Base-by-base conservation (phyloP, 78 protist species). In the Corallochytrium limacisporum region DNA sequence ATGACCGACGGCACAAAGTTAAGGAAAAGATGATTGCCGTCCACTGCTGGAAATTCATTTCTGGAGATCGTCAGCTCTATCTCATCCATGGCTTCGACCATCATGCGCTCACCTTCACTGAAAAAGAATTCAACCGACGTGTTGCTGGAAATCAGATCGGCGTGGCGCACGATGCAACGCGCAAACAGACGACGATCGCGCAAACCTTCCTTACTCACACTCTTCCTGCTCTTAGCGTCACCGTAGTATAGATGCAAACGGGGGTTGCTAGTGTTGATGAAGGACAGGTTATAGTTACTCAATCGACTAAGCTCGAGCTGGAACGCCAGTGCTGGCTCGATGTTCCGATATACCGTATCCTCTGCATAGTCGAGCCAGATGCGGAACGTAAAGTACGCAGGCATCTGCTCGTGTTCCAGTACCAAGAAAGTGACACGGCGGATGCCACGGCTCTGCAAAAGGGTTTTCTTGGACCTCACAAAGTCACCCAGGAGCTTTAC, bases 261-360 rank as follows among this genome's bases (percentile, higher is more conserved):
- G 20, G 4, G 62, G 39, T 36, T 20, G 42, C 39, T n/a, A 43
- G 82, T 80, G 38, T 81, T 76, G 28, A 68, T 46, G 56, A 62
- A 70, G 20, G 50, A 10, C 28, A 90, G 39, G 62, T 82, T 65
- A 70, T 75, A 92, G 75, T 88, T 81, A 7, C 26, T n/a, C 54
- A 92, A 37, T 24, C 78, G 68, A 24, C 60, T 48, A 33, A 92
- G 75, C 61, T 87, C 94, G 24, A 92, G 79, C 59, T 74, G 66
- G 82, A 82, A 77, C 3, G 93, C 92, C 67, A 83, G 72, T 0
- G 98, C 81, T 0, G 98, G 92, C 37, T 81, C 92, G 31, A 87
- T 40, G 75, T 89, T 80, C 66, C 97, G 69, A 39, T 79, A 75
- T 60, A 77, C 62, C 39, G 77, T 39, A 54, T 89, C 94, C 47